A percentile compares a stretch with the other conserved stretches of the same genome.
phyloP scores from a whole-genome alignment of 176 grass and related monocot species.

The Raddia distichophylla region DNA sequence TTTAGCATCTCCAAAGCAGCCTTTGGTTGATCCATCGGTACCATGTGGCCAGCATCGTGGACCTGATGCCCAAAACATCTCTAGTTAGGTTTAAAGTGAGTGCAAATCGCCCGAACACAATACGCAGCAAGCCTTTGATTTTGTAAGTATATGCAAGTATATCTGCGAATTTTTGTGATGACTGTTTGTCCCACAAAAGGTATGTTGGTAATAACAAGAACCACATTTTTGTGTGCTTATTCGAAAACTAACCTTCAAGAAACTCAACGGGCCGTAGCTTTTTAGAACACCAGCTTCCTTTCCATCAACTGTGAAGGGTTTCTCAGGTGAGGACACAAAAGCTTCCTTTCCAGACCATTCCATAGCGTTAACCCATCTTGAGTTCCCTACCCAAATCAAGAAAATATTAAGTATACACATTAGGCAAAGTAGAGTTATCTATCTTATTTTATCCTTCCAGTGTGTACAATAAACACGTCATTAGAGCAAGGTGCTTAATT shows the following conservation, averaged over 20 bases:
- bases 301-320: slow-evolving; percentile 64
- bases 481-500: background rate
- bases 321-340: slow-evolving; percentile 66
- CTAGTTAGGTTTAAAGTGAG: background rate
- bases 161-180: background rate
- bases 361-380: slow-evolving; percentile 96
- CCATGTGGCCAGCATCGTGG: slow-evolving; percentile 90
- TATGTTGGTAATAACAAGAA: background rate
- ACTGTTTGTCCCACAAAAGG: background rate
- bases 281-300: slow-evolving; percentile 81
- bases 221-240: background rate
- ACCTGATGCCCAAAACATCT: slow-evolving; percentile 47
- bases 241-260: slow-evolving; percentile 76
- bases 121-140: background rate
- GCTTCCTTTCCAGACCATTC: slow-evolving; percentile 81
- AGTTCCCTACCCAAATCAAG: slow-evolving; percentile 62
- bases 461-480: background rate
- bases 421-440: background rate
- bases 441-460: background rate
- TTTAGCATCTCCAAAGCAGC: slow-evolving; percentile 89
- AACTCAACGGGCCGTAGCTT: slow-evolving; percentile 78
- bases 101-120: background rate
- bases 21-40: slow-evolving; percentile 96
- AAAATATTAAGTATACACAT: slow-evolving; percentile 5
- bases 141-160: background rate